Evolutionary conservation across 331 rosid species (phyloP), one percentile per base, ranked within the genome.

Genomic region (Acacia pycnantha): DNA sequence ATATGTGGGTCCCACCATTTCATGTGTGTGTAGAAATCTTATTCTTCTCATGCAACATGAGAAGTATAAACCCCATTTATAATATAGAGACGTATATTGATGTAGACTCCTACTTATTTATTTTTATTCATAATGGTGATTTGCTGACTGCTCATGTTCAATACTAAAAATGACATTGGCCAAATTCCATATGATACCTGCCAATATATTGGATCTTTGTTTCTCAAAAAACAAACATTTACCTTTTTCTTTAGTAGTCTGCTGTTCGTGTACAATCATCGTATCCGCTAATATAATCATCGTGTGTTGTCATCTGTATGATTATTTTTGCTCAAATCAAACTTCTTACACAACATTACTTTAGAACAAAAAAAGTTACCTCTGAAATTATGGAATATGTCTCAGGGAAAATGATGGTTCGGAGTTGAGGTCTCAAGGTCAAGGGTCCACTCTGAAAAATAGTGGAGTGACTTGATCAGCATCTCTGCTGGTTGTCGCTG

Each of bases 391-490:
- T 6, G 73, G 73, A 67, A 19, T 21, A 26, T 26, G 21, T 8
- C 73, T 11, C 3, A 11, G 4, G 51, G 87, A 44, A 74, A 69
- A 59, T 13, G 16, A 15, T 58, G 56, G 47, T 68, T 56, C 81
- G 19, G 41, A 35, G 47, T 79, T 46, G 2, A 24, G 33, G 66
- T 24, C 66, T 59, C 33, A 24, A 11, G 66, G 18, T 58, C 27
- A 19, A 29, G 82, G 76, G 74, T 43, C 70, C 71, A 18, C 74
- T 26, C 75, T 72, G 71, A 8, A 27, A 26, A 56, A 69, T 22
- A 70, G 65, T 50, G 82, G 73, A 79, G 35, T 47, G 87, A 84
- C 70, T 21, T 75, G 75, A 80, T 76, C 22, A 11, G 82, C 73
- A 84, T 84, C 73, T 67, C 27, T 35, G 73, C 1, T 35, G 0